Evolutionary conservation across 1,284 basidiomycete species (phyloP), one percentile per base, ranked within the genome.

Genomic region (Inonotus obliquus): DNA sequence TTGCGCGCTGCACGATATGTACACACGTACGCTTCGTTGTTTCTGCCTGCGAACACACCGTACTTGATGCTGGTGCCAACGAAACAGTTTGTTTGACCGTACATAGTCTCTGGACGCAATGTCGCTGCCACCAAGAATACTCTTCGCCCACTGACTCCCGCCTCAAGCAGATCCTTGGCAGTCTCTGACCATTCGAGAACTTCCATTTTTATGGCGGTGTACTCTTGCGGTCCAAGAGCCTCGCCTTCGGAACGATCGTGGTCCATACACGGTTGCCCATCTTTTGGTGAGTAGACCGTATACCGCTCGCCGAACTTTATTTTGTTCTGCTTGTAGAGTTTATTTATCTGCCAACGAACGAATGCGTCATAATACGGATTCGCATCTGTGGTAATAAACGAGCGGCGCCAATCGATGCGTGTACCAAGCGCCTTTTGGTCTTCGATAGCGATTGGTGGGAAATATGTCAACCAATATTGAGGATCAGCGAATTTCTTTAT

Each of bases 211-310:
- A 99, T 79, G 19, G 82, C 92, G 14, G 96, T 95, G 78, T 99
- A 99, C 74, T 99, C 96, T 71, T 97, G 95, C 6, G 97, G 96
- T 17, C 94, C 94, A 61, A 97, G 79, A 58, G 91, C 96, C 76
- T 99, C 97, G 54, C 97, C 97, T 66, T 94, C 94, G 61, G 87
- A 85, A 65, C 97, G 92, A 74, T 99, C 97, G 79, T 99, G 97
- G 77, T 99, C 97, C 97, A 99, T 99, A 74, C 97, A 99, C 1
- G 97, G 96, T 73, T 99, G 97, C 9, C 94, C 95, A 70, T 99
- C 97, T 75, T 98, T 98, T n/a, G 94, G 94, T 68, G 93, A 96
- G 81, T 97, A 99, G 73, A 99, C 94, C 45, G 97, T 99, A 77
- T 98, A 97, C 51, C 97, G 89, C 78, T 98, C 93, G 57, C 97